Conservation (phyloP, 306 rosid species). For the Prosopis cineraria region DNA sequence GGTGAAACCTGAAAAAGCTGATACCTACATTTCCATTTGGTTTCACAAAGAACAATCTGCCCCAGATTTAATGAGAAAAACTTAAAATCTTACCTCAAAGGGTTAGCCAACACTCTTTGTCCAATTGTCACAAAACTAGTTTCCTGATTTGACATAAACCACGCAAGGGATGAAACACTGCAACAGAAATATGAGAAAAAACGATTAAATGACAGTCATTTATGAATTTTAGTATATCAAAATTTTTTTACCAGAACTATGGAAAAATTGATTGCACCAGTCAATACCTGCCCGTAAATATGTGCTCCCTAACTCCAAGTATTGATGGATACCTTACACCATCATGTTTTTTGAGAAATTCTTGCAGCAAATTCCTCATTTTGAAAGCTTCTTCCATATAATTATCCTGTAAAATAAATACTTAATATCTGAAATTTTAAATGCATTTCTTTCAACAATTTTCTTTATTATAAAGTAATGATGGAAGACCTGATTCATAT, state of each 20-base stretch:
- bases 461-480: conserved; percentile 12
- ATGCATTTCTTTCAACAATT: not conserved
- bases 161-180: conserved; percentile 98
- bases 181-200: conserved; percentile 36
- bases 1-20: conserved; percentile 14
- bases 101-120: conserved; percentile 92
- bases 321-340: conserved; percentile 81
- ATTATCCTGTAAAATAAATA: conserved; percentile 68
- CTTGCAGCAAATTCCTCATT: conserved; percentile 95
- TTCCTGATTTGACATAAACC: conserved; percentile 99
- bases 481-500: conserved; percentile 88
- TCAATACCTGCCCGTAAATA: conserved; percentile 92
- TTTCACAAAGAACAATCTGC: conserved; percentile 10
- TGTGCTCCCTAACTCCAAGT: conserved; percentile 96
- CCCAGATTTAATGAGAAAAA: not conserved
- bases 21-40: conserved; percentile 14
- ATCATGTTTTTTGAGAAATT: conserved; percentile 63
- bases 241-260: conserved; percentile 18
- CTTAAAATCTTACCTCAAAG: conserved; percentile 58
- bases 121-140: conserved; percentile 94
- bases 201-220: conserved; percentile 13
- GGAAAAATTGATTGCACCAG: conserved; percentile 33
- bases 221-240: conserved; percentile 26
- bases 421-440: conserved; percentile 29
- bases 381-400: conserved; percentile 99